Evolutionary conservation across 176 grass and related monocot species (phyloP).

Genomic region (Alloteropsis semialata): DNA sequence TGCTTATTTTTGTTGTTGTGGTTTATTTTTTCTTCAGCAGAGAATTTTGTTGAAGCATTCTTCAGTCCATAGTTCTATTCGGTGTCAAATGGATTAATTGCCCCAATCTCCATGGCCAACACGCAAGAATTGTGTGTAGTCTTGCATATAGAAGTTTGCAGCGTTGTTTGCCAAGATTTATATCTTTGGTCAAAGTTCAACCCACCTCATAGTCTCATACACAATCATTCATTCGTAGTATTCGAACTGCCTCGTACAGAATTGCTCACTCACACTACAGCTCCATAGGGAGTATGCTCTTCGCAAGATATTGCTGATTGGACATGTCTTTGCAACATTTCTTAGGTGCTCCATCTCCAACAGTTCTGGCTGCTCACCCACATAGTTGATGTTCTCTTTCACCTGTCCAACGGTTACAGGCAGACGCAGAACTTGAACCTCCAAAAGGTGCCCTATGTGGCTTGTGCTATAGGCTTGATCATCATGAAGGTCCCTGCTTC

Average conservation of each 20-base stretch:
- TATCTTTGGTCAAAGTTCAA: neutral
- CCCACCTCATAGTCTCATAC: neutral
- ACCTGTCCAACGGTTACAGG: neutral
- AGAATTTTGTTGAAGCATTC: neutral
- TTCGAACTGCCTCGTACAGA: neutral
- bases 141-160: neutral
- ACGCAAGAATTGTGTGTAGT: neutral
- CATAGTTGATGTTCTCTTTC: neutral
- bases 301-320: neutral
- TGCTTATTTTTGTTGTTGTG: neutral
- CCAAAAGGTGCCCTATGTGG: neutral
- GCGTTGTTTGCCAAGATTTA: neutral
- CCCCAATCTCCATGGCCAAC: neutral
- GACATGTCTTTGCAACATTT: neutral
- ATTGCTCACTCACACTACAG: neutral
- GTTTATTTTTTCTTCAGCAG: neutral
- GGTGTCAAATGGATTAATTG: neutral
- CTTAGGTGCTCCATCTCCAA: neutral
- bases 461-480: neutral
- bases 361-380: neutral
- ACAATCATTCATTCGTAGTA: neutral
- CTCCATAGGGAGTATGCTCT: neutral
- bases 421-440: neutral
- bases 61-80: neutral
- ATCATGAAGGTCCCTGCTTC: neutral